A percentile compares a stretch with the other conserved stretches of the same genome.
These are phyloP conservation scores for Candida berthetii DNA, from an alignment of 805 yeast species.

Conservation along the genomic window DNA sequence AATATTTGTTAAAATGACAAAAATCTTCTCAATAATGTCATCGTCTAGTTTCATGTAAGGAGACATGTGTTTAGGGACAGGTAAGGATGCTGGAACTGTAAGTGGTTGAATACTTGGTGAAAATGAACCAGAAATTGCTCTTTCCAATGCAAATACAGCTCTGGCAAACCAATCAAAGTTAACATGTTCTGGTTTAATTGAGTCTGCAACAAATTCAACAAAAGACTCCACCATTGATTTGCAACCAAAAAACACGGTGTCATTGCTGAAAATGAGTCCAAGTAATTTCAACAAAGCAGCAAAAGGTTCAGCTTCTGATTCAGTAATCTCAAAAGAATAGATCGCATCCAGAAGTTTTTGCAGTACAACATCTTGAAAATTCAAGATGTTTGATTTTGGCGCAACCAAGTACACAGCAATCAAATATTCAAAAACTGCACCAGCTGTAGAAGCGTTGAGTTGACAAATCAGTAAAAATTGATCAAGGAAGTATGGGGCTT, in stretches of 20 bases:
- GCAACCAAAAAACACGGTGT: slow-evolving; percentile 27
- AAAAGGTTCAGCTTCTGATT: slow-evolving; percentile 21
- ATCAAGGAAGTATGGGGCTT: slow-evolving; percentile 27
- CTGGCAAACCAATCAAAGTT: slow-evolving; percentile 54
- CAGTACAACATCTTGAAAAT: slow-evolving; percentile 29
- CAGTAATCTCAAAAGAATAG: slow-evolving; percentile 26
- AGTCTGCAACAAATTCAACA: slow-evolving; percentile 27
- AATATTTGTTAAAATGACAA: slow-evolving; percentile 36
- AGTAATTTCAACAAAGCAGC: slow-evolving; percentile 37
- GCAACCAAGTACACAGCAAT: slow-evolving; percentile 26
- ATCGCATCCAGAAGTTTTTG: slow-evolving; percentile 28
- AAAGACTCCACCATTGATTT: slow-evolving; percentile 28
- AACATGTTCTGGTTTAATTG: slow-evolving; percentile 28
- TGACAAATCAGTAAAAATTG: slow-evolving; percentile 38
- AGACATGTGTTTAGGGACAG: slow-evolving; percentile 9
- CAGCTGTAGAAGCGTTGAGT: slow-evolving; percentile 31
- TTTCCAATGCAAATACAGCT: slow-evolving; percentile 49
- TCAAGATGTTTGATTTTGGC: slow-evolving; percentile 24
- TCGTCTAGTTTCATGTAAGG: slow-evolving; percentile 18
- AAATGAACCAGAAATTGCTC: slow-evolving; percentile 42
- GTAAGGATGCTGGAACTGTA: slow-evolving; percentile 14
- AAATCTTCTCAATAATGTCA: slow-evolving; percentile 25
- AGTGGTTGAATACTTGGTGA: slow-evolving; percentile 39
- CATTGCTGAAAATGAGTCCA: slow-evolving; percentile 34
- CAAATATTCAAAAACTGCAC: slow-evolving; percentile 33